These are phyloP conservation scores for Aureobasidium sp. DNA, from an alignment of 2,329 filamentous ascomycete genomes.

Conservation along the genomic window DNA sequence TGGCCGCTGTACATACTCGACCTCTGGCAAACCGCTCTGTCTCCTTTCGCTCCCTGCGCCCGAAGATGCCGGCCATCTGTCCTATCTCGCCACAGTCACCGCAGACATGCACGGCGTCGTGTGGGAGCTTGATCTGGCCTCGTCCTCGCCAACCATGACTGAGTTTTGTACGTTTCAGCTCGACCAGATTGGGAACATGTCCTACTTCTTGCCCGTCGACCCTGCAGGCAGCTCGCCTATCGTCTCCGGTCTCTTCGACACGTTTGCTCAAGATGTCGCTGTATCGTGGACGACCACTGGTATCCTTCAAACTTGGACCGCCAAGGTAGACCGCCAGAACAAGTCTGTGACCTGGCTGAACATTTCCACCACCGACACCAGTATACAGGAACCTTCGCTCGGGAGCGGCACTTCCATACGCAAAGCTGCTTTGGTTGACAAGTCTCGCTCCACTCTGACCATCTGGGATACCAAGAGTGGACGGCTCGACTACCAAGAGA, in stretches of 20 bases:
- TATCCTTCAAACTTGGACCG: slow-evolving; percentile 77
- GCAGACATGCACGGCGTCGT: slow-evolving; percentile 72
- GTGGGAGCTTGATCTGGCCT: slow-evolving; percentile 56
- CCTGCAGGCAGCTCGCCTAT: slow-evolving; percentile 68
- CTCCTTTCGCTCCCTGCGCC: slow-evolving; percentile 67
- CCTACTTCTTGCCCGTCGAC: slow-evolving; percentile 61
- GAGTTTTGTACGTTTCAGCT: slow-evolving; percentile 69
- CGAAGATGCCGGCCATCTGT: slow-evolving; percentile 42
- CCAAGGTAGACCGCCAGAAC: slow-evolving; percentile 57
- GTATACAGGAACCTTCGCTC: slow-evolving; percentile 63
- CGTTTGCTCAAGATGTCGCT: slow-evolving; percentile 78
- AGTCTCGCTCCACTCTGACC: slow-evolving; percentile 64
- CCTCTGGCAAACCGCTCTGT: slow-evolving; percentile 68
- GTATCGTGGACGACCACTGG: slow-evolving; percentile 75
- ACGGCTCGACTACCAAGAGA: slow-evolving; percentile 72
- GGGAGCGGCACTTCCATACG: slow-evolving; percentile 81
- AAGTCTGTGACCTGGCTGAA: slow-evolving; percentile 69
- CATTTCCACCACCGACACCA: slow-evolving; percentile 75
- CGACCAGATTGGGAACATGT: slow-evolving; percentile 50
- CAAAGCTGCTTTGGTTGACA: slow-evolving; percentile 77
- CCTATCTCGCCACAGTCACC: slow-evolving; percentile 74
- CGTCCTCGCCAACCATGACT: slow-evolving; percentile 41
- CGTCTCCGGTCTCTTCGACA: slow-evolving; percentile 72
- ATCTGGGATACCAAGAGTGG: slow-evolving; percentile 86
- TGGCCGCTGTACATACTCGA: slow-evolving; percentile 50